These are phyloP conservation scores for Globisporangium canariense DNA, from an alignment of 352 stramenopile genomes.

Conservation along the genomic window DNA sequence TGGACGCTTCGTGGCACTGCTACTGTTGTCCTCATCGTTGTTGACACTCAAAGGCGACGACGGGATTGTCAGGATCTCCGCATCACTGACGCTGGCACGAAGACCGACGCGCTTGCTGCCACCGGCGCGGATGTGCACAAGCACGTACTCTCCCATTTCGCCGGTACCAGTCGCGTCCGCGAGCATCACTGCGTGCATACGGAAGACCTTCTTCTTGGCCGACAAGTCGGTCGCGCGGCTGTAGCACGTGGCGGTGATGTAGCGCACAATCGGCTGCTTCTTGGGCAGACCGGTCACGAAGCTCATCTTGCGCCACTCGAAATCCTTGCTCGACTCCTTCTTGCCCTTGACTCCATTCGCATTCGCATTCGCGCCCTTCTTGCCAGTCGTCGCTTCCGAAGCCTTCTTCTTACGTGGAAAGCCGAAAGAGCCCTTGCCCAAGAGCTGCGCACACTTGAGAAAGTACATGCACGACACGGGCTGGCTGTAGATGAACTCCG, in stretches of 20 bases:
- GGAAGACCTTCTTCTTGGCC: slow-evolving; percentile 73
- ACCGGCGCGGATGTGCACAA: slow-evolving; percentile 72
- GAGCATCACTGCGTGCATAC: slow-evolving; percentile 81
- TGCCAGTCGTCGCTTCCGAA: slow-evolving; percentile 17
- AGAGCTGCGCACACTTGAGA: slow-evolving; percentile 49
- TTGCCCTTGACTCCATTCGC: slow-evolving; percentile 24
- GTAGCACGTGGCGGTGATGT: slow-evolving; percentile 79
- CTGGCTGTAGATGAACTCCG: slow-evolving; percentile 76
- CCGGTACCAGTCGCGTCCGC: slow-evolving; percentile 38
- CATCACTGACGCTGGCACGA: slow-evolving; percentile 28
- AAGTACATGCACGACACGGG: slow-evolving; percentile 79
- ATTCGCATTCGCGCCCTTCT: slow-evolving; percentile 20
- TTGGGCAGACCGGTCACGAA: slow-evolving; percentile 77
- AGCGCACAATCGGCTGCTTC: slow-evolving; percentile 67
- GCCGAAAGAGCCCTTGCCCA: slow-evolving; percentile 69
- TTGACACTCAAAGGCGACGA: slow-evolving; percentile 17
- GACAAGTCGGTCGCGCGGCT: slow-evolving; percentile 48
- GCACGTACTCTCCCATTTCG: slow-evolving; percentile 54
- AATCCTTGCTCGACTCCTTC: slow-evolving; percentile 64
- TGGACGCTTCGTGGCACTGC: slow-evolving; percentile 14
- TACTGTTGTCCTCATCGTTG: slow-evolving; percentile 7
- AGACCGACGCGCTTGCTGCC: slow-evolving; percentile 68
- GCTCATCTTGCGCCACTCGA: slow-evolving; percentile 82
- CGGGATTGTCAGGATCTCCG: slow-evolving; percentile 16
- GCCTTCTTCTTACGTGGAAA: slow-evolving; percentile 64